phyloP scores from a whole-genome alignment of 257 asterid genomes.

The Nicotiana undulata region DNA sequence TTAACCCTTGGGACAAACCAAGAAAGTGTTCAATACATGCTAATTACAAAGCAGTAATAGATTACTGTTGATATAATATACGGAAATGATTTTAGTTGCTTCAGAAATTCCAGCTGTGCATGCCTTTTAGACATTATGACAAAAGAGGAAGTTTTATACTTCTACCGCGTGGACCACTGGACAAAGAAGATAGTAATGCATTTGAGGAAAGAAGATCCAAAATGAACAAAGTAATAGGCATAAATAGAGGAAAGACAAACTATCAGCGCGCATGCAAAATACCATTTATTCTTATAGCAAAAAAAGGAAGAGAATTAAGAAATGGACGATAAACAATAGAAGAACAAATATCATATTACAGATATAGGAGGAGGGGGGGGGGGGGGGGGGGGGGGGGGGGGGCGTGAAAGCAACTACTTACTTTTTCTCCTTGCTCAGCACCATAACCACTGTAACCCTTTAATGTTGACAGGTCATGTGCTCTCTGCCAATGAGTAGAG shows the following conservation, averaged over 20 bases:
- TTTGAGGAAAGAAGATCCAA: not conserved
- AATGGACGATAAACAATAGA: not conserved
- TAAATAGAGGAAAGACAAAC: not conserved
- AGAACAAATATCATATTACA: not conserved
- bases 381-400: not conserved
- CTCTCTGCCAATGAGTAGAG: conserved; percentile 42
- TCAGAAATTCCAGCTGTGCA: not conserved
- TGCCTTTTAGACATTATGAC: not conserved
- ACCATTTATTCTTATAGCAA: not conserved
- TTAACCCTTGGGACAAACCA: not conserved
- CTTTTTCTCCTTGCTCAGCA: conserved; percentile 98
- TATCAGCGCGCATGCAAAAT: not conserved
- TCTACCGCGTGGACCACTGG: not conserved
- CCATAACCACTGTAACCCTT: conserved; percentile 94
- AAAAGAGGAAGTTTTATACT: not conserved
- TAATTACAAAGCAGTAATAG: not conserved
- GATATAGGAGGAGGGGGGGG: not conserved
- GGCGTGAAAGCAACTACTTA: conserved; percentile 9
- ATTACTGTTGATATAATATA: not conserved
- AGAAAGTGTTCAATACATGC: not conserved
- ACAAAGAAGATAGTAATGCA: not conserved
- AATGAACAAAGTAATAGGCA: not conserved
- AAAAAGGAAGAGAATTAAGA: conserved; percentile 7
- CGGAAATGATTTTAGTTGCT: not conserved
- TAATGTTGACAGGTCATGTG: conserved; percentile 62